Base-by-base conservation (phyloP, 2,329 filamentous ascomycete genomes). In the Penicillium paneum region DNA sequence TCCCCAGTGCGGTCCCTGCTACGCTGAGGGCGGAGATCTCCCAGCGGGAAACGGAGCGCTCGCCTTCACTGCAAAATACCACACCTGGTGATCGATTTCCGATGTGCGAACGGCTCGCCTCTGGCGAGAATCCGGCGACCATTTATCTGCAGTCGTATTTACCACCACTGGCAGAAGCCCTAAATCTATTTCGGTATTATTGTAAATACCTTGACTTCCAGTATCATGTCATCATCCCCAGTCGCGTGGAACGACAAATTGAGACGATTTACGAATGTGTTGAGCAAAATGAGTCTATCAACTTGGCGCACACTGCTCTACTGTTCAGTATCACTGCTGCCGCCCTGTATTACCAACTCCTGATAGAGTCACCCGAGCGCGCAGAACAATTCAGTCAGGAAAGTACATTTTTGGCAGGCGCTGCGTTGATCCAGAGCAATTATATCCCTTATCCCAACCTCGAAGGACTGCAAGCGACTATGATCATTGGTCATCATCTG, bases 151-250 rank as follows among this genome's bases (percentile, higher is more conserved):
- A 53, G 0, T 52, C 56, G 0, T 68, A 60, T 32, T 50, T 75
- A 0, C 73, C 73, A 0, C 26, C 62, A 0, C 63, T 69, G 21
- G n/a, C 59, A 5, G 67, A 74, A 44, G 64, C 70, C 3, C 24
- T 66, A 15, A 34, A 55, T 7, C 58, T 74, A 1, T 64, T 75
- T 24, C 60, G 63, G 8, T 70, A 68, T 47, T 76, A 74, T 46
- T 59, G 58, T n/a, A 50, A 61, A 1, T 65, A 71, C 36, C 64
- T 75, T 35, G 65, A 69, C 47, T 71, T 67, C 26, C 62, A 72
- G 5, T 74, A 75, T 50, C 71, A 74, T 57, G 57, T 75, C 13
- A 60, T 75, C 10, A 64, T 73, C 0, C 63, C 67, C 0, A 54
- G 42, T 19, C 59, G 47, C 1, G 64, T 68, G 0, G 59, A 66